Conservation (phyloP, 208 protist genomes). For the Acanthamoeba lenticulata region DNA sequence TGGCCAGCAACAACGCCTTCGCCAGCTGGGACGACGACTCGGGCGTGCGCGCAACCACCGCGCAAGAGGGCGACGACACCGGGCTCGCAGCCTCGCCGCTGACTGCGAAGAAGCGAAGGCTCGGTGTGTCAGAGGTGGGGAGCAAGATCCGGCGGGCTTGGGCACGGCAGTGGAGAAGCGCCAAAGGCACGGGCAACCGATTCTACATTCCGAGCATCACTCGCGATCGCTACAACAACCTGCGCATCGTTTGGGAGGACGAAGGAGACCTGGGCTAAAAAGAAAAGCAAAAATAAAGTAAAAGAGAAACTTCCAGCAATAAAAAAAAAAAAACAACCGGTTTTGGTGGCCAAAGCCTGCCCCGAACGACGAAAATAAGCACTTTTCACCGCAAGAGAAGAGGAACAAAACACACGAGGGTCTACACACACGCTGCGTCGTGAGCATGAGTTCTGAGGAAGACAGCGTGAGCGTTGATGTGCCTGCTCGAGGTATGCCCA, state of each 20-base stretch:
- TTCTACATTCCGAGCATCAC: constrained; percentile 40
- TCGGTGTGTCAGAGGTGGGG: background rate
- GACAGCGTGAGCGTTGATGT: too few species aligned
- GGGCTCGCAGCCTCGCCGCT: background rate
- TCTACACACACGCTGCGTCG: too few species aligned
- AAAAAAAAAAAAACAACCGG: too few species aligned
- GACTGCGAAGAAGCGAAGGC: background rate
- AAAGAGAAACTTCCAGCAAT: background rate
- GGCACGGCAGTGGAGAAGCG: background rate
- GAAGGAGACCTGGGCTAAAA: too few species aligned
- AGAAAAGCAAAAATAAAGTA: too few species aligned
- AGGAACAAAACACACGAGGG: too few species aligned
- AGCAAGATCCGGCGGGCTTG: constrained; percentile 6
- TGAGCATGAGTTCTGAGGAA: too few species aligned
- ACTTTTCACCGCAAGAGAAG: too few species aligned
- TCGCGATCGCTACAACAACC: background rate
- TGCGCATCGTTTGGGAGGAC: constrained; percentile 1
- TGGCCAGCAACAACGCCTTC: background rate
- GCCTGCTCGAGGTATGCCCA: too few species aligned
- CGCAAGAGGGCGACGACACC: background rate
- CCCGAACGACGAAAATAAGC: too few species aligned
- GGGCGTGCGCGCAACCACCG: background rate
- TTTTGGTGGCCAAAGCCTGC: too few species aligned
- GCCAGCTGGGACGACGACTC: background rate
- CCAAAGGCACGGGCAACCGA: background rate